Evolutionary conservation across 345 rosid species (phyloP), one percentile per base, ranked within the genome.

Genomic region (Salix purpurea): DNA sequence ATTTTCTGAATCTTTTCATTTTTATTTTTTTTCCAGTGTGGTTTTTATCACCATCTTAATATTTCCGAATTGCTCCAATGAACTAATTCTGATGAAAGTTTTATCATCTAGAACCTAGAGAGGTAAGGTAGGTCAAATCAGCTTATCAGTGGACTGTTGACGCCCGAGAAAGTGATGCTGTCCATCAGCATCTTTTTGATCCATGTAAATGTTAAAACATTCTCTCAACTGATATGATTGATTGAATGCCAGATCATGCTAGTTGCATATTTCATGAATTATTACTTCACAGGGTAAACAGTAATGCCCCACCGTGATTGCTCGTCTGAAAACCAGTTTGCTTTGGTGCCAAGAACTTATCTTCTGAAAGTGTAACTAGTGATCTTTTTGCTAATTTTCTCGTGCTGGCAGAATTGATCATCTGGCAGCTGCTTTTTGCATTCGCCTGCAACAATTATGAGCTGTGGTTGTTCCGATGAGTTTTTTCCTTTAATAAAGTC

Each of bases 51-150:
- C 44, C 74, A 8, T 21, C 69, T 44, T 42, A 28, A 14, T 30
- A 39, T 40, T 79, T 52, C 19, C n/a, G 0, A 21, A 18, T 67
- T n/a, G 69, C 15, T 70, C 52, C 18, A 11, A 13, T 67, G 72
- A 67, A 75, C 80, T 37, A 69, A 56, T 72, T 79, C 77, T 44
- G 73, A 28, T 68, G 42, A 54, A 26, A 5, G 65, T 62, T 69
- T 58, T 4, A 12, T 69, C 73, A 62, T 28, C 60, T 28, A 39
- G 26, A 23, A 24, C 58, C 66, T 24, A 9, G 36, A 24, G 28
- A 39, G 50, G 28, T 62, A 30, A 64, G 24, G 70, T 78, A 21
- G 70, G 19, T 52, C 65, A 73, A 11, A 34, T 66, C 65, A 24
- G 70, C 54, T 28, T 52, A 36, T 52, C 28, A n/a, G 7, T 65